phyloP scores from a whole-genome alignment of 116 monocot genomes.

The Phalaenopsis hybrid region DNA sequence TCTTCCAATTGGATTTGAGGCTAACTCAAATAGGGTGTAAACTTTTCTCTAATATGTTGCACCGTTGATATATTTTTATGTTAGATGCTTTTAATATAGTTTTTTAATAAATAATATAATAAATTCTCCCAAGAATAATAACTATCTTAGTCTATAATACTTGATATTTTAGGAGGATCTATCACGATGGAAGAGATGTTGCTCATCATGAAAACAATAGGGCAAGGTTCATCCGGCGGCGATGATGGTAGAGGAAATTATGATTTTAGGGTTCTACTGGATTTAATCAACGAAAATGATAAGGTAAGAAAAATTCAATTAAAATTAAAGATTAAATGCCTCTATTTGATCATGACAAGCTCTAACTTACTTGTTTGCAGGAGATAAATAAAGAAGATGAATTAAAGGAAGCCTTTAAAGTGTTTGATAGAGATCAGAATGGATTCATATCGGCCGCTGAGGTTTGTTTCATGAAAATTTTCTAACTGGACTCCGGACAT shows the following conservation, averaged over 20 bases:
- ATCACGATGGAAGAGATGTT: conserved; percentile 9
- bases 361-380: not conserved
- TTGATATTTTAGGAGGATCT: conserved; percentile 4
- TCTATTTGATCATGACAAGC: too few species aligned
- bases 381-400: conserved; percentile 21
- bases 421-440: conserved; percentile 27
- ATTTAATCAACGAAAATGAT: conserved; percentile 2
- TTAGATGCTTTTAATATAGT: too few species aligned
- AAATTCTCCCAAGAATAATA: too few species aligned
- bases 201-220: conserved; percentile 11
- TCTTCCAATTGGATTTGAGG: too few species aligned
- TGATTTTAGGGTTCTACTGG: conserved; percentile 1
- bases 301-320: not conserved
- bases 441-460: conserved; percentile 22
- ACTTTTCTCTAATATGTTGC: too few species aligned
- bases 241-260: conserved; percentile 7
- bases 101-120: too few species aligned
- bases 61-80: too few species aligned
- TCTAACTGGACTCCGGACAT: too few species aligned
- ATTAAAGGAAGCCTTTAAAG: conserved; percentile 26
- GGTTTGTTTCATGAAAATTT: conserved; percentile 2
- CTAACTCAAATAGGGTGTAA: too few species aligned
- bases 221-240: not conserved
- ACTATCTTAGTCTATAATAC: too few species aligned
- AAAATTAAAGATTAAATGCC: too few species aligned